Conservation (phyloP, 2,329 filamentous ascomycete genomes). For the Fusarium virguliforme region DNA sequence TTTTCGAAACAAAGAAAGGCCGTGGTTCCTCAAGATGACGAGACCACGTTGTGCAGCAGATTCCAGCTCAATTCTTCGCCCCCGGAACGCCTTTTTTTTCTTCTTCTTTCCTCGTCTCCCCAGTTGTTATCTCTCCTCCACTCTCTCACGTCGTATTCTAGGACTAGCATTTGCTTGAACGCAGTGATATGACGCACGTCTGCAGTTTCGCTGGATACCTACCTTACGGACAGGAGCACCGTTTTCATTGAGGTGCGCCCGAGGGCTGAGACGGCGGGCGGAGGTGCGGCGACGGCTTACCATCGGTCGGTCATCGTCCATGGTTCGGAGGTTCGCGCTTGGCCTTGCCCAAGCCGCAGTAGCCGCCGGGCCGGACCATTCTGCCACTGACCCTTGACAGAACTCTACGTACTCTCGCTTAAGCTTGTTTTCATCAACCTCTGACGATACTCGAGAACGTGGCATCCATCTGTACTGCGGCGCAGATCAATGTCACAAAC, state of each 20-base stretch:
- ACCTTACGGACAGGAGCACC: constrained; percentile 24
- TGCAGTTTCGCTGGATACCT: constrained; percentile 21
- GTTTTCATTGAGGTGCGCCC: constrained; percentile 32
- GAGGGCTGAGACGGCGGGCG: constrained; percentile 29
- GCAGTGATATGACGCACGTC: constrained; percentile 18
- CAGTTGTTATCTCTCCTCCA: constrained; percentile 19
- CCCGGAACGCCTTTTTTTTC: not conserved
- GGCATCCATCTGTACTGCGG: constrained; percentile 17
- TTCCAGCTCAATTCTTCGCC: constrained; percentile 1
- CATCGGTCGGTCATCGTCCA: constrained; percentile 43
- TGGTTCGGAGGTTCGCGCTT: constrained; percentile 36
- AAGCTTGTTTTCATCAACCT: constrained; percentile 17
- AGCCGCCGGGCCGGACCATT: constrained; percentile 52
- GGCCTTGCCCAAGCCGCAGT: constrained; percentile 48
- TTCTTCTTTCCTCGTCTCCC: not conserved
- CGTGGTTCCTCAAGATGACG: not conserved
- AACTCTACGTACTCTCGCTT: constrained; percentile 28
- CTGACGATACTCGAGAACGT: constrained; percentile 15
- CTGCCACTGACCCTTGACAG: constrained; percentile 31
- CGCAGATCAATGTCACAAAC: constrained; percentile 18
- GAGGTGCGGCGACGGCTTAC: constrained; percentile 40
- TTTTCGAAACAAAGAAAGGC: constrained; percentile 26
- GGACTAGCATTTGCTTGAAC: constrained; percentile 7
- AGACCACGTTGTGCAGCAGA: constrained; percentile 11
- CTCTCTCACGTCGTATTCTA: constrained; percentile 8